Conservation (phyloP, 345 rosid genomes). For the Firmiana major region DNA sequence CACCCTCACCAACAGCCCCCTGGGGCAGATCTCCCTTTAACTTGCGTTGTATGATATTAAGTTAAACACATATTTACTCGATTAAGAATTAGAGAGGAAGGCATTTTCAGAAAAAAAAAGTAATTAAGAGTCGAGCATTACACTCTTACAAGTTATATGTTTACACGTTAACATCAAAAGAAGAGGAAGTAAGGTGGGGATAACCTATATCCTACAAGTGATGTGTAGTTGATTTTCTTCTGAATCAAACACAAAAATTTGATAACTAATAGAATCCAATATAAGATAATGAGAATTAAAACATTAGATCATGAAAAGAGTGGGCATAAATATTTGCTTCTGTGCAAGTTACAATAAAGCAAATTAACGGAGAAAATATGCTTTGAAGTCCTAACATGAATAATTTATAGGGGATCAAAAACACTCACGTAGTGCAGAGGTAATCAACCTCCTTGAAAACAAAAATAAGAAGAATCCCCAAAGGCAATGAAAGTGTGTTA, state of each 20-base stretch:
- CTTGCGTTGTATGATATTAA: not conserved
- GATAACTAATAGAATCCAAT: not conserved
- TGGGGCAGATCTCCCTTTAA: not conserved
- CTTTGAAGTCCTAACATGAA: not conserved
- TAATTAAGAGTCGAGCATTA: no score
- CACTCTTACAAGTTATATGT: no score
- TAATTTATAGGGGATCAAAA: not conserved
- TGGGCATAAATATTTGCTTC: not conserved
- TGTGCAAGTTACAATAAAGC: not conserved
- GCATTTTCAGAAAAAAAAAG: no score
- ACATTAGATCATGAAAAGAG: not conserved
- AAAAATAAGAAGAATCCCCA: slow-evolving; percentile 69
- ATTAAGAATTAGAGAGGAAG: no score
- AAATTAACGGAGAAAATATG: not conserved
- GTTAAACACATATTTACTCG: not conserved
- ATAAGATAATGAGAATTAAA: not conserved
- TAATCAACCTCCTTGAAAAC: slow-evolving; percentile 86
- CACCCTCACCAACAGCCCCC: not conserved
- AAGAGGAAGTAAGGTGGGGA: not conserved
- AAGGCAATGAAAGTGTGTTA: slow-evolving; percentile 86
- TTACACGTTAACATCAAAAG: no score
- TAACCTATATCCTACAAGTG: not conserved
- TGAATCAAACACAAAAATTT: not conserved
- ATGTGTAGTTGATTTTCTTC: not conserved
- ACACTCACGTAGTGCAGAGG: slow-evolving; percentile 67